Base-by-base conservation (phyloP, 2,329 filamentous ascomycete genomes). In the Microcera coccophila region DNA sequence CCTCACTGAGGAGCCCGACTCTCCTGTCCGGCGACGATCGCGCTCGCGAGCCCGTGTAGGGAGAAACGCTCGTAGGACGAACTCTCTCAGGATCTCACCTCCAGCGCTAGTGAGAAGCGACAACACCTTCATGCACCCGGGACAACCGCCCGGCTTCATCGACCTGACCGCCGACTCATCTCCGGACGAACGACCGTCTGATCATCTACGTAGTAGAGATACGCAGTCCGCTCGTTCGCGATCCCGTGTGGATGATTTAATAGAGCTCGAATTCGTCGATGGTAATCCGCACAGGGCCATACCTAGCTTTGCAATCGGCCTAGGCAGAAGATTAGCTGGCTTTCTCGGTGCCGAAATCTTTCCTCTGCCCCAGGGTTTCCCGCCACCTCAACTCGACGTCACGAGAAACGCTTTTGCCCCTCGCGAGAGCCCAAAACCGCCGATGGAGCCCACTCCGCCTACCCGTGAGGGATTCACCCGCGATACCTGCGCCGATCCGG, bases 381-480 rank as follows among this genome's bases (percentile, higher is more conserved):
- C n/a, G n/a, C n/a, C n/a, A n/a, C 50, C 53, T 48, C 52, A 57
- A 15, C 47, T 57, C 24, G 52, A 53, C 41, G 51, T 57, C 11
- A 57, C 53, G 10, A 54, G 54, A 3, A 58, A 55, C 56, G 66
- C 61, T 42, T 67, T 60, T 36, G 54, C 62, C 16, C 53, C 59
- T 4, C 51, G 60, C 12, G 59, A 59, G 16, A 58, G 60, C 4
- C 65, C 66, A 16, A 75, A 73, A 54, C 73, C 71, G n/a, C 53
- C 63, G 12, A 54, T 91, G 62, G 77, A 84, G 33, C 73, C 83
- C 0, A 83, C 86, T 0, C 71, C 75, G n/a, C 68, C 81, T 0
- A 73, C 87, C 0, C 75, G 77, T 5, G 70, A 80, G n/a, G 91
- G 90, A 1, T 97, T 93, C 58, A 95, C 87, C 1, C 76, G 90